Evolutionary conservation across 1,139 yeast species (phyloP).

Genomic region (Pichia inconspicua): DNA sequence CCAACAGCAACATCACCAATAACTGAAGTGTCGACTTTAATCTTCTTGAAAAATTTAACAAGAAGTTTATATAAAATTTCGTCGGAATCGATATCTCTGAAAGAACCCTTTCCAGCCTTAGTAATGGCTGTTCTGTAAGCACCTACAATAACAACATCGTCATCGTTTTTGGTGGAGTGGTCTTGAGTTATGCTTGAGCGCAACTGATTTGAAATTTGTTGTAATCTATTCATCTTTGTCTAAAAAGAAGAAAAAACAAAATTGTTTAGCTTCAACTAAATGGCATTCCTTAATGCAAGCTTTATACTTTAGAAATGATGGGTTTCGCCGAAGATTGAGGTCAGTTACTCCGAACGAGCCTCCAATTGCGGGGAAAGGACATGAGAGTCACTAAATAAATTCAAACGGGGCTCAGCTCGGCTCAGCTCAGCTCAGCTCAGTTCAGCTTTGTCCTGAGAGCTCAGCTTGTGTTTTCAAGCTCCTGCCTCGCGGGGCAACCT

Average conservation of each 20-base stretch:
- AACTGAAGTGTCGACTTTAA: slow-evolving; percentile 77
- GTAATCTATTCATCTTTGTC: not conserved
- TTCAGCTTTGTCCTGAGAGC: no score
- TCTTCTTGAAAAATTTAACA: slow-evolving; percentile 85
- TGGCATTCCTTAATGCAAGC: not conserved
- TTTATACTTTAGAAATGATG: not conserved
- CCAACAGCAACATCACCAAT: slow-evolving; percentile 81
- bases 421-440: no score
- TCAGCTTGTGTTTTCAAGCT: no score
- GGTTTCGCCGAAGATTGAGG: not conserved
- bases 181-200: not conserved
- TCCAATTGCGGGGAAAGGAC: not conserved
- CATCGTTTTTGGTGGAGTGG: slow-evolving; percentile 44
- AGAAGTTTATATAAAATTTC: slow-evolving; percentile 70
- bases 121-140: slow-evolving; percentile 89
- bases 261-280: not conserved
- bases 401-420: no score
- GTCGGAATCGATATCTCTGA: slow-evolving; percentile 41
- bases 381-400: no score
- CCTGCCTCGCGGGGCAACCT: not conserved
- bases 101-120: slow-evolving; percentile 64
- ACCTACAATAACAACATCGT: slow-evolving; percentile 78
- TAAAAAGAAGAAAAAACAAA: not conserved
- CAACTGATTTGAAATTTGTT: not conserved
- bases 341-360: not conserved